Evolutionary conservation across 2,329 filamentous ascomycete genomes (phyloP), one percentile per base, ranked within the genome.

Genomic region (Aureobasidium namibiae): DNA sequence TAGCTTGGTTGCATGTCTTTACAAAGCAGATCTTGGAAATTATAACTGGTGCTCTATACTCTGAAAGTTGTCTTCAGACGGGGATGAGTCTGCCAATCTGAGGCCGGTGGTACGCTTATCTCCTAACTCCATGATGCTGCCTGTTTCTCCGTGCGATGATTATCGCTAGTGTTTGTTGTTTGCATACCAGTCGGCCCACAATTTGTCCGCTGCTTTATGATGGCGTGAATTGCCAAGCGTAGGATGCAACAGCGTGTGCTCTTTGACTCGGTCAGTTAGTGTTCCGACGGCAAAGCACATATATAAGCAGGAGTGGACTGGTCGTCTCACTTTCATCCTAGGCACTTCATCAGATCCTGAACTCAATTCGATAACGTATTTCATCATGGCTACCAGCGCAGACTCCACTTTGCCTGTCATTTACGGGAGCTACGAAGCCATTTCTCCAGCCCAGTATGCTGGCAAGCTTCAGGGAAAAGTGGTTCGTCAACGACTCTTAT

Each of bases 401-500:
- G 18, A 21, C 36, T 29, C 33, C 18, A 42, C 23, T 3, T 48
- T 60, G 13, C 45, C 46, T 8, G 24, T 14, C 4, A 14, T 60
- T 33, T 60, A 59, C 38, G 57, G 63, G 16, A 60, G 58, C 21
- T 65, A 66, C 26, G 46, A 61, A 14, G 63, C 61, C 56, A 64
- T 65, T 21, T 52, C 62, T 14, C 61, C 61, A 3, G 44, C 62
- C 33, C 63, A 61, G 50, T 65, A 62, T 49, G 60, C 60, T 11
- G 63, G 62, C 33, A 65, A 62, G 56, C 63, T 65, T 18, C 59
- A 65, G 3, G 64, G 61, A 52, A 65, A 65, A 63, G 63, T 65
- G 14, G 64, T 64, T 11, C 14, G 63, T 63, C 24, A 18, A 23
- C 14, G 7, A 23, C 11, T 14, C 29, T 18, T 26, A 7, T 7